These are phyloP conservation scores for Aureobasidium melanogenum DNA, from an alignment of 2,329 filamentous ascomycete genomes.

Conservation along the genomic window DNA sequence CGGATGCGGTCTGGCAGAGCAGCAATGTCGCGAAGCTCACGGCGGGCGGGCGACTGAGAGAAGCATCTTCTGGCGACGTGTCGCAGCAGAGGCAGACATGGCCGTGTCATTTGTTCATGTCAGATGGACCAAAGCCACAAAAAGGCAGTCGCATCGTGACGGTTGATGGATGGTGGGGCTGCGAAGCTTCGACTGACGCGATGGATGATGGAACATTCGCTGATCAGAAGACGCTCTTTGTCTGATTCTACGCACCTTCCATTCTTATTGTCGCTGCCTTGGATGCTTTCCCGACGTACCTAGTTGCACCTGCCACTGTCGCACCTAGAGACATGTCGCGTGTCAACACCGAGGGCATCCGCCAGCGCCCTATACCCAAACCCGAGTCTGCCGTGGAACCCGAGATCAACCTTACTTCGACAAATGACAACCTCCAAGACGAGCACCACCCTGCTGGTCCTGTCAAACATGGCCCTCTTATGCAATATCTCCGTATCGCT, in stretches of 20 bases:
- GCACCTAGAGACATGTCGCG: slow-evolving; percentile 6
- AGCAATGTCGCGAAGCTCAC: slow-evolving; percentile 43
- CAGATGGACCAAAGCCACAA: neutral
- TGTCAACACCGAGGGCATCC: slow-evolving; percentile 5
- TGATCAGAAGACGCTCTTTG: neutral
- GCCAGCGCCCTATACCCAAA: neutral
- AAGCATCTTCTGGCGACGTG: slow-evolving; percentile 33
- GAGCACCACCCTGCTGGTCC: slow-evolving; percentile 24
- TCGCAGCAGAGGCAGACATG: slow-evolving; percentile 19
- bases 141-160: neutral
- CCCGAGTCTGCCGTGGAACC: neutral
- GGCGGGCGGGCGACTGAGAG: slow-evolving; percentile 38
- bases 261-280: neutral
- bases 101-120: slow-evolving; percentile 24
- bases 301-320: neutral
- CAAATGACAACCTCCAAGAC: neutral
- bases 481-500: slow-evolving; percentile 36
- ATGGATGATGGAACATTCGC: neutral
- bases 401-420: slow-evolving; percentile 10
- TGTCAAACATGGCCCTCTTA: slow-evolving; percentile 33
- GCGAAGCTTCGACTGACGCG: neutral
- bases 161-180: neutral
- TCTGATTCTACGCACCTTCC: neutral
- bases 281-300: neutral
- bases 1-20: slow-evolving; percentile 47